A percentile compares a stretch with the other conserved stretches of the same genome.
These are phyloP conservation scores for Salix koriyanagi DNA, from an alignment of 345 rosid genomes.

Conservation along the genomic window DNA sequence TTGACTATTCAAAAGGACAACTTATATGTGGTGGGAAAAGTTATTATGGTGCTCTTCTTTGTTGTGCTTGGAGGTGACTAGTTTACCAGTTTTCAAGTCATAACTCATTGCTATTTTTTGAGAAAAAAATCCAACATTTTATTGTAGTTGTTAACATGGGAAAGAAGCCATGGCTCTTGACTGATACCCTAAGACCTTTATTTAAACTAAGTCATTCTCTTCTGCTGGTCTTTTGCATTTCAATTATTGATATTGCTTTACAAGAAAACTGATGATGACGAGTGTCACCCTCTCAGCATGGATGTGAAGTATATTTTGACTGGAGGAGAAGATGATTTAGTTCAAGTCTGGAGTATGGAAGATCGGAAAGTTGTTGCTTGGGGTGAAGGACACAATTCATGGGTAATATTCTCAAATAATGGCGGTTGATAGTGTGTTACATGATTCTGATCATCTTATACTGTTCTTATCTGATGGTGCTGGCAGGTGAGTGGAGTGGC, in stretches of 20 bases:
- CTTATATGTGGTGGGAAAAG: slow-evolving; percentile 66
- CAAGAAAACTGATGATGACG: slow-evolving; percentile 15
- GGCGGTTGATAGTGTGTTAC: slow-evolving; percentile 3
- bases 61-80: slow-evolving; percentile 76
- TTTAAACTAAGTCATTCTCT: neutral
- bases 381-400: slow-evolving; percentile 99
- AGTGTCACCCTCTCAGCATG: slow-evolving; percentile 52
- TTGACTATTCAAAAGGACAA: slow-evolving; percentile 71
- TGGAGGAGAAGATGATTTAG: slow-evolving; percentile 99
- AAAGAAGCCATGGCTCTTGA: neutral
- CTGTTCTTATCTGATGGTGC: slow-evolving; percentile 22
- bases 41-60: slow-evolving; percentile 71
- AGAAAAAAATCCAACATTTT: neutral
- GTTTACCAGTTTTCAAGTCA: neutral
- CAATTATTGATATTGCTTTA: neutral
- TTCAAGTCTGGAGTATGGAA: slow-evolving; percentile 99
- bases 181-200: neutral
- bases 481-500: slow-evolving; percentile 99
- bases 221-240: neutral
- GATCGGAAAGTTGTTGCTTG: slow-evolving; percentile 98
- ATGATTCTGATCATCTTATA: slow-evolving; percentile 18
- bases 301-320: slow-evolving; percentile 95
- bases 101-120: slow-evolving; percentile 3
- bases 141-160: neutral
- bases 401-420: slow-evolving; percentile 56